Percentiles rank a stretch among this genome's conserved stretches.
Evolutionary conservation across 371 early-diverging fungal genomes (phyloP).

Genomic region (Mortierella sp.): DNA sequence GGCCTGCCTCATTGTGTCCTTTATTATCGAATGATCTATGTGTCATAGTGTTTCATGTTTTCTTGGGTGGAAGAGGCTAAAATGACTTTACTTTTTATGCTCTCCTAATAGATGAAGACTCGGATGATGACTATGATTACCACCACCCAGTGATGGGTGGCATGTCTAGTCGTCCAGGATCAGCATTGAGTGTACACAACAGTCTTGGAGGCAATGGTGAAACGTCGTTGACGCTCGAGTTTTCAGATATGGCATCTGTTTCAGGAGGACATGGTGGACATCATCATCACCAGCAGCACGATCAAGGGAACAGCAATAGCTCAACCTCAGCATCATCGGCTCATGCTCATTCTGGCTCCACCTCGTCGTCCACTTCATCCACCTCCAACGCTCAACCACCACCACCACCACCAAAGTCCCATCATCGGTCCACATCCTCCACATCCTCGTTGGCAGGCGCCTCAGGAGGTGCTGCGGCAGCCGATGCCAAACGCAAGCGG

Average conservation of each 20-base stretch:
- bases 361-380: no score
- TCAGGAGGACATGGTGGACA: slow-evolving; percentile 13
- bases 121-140: slow-evolving; percentile 39
- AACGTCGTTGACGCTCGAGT: slow-evolving; percentile 36
- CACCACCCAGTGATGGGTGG: slow-evolving; percentile 19
- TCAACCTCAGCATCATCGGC: neutral
- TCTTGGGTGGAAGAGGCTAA: no score
- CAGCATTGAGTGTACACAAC: slow-evolving; percentile 36
- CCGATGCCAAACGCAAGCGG: slow-evolving; percentile 57
- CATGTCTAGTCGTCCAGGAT: slow-evolving; percentile 35
- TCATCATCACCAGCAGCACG: neutral
- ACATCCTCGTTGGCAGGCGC: slow-evolving; percentile 16
- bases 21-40: neutral
- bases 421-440: slow-evolving; percentile 19
- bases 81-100: slow-evolving; percentile 4
- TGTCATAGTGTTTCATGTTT: no score
- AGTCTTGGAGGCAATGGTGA: slow-evolving; percentile 34
- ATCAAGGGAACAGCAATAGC: neutral
- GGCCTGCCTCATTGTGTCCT: slow-evolving; percentile 1
- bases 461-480: slow-evolving; percentile 2
- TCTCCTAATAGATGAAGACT: slow-evolving; percentile 26
- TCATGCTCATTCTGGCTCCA: no score
- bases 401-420: no score
- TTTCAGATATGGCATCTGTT: slow-evolving; percentile 38
- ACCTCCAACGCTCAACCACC: no score